A percentile compares a stretch with the other conserved stretches of the same genome.
phyloP scores from a whole-genome alignment of 2,329 filamentous ascomycete species.

The Corynespora cassiicola region DNA sequence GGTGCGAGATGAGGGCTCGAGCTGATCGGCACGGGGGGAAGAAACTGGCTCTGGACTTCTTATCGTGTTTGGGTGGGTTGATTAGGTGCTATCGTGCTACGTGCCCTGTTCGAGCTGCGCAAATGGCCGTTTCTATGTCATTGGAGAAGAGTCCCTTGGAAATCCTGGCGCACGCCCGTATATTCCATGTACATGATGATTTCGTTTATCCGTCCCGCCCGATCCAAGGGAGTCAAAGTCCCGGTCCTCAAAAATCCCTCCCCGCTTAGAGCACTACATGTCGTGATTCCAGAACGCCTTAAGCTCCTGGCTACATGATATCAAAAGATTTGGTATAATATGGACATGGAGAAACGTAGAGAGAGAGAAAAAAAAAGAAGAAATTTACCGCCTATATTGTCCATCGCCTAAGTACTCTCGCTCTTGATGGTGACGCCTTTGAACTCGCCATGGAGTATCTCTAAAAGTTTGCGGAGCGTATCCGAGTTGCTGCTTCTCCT shows the following conservation, averaged over 20 bases:
- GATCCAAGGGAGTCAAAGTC: constrained; percentile 12
- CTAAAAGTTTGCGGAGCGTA: constrained; percentile 45
- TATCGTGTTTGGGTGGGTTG: too few species aligned
- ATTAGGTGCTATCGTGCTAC: too few species aligned
- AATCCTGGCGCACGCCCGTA: constrained; percentile 2
- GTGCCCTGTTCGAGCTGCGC: too few species aligned
- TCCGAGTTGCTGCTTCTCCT: constrained; percentile 40
- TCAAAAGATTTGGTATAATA: constrained; percentile 10
- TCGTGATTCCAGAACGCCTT: constrained; percentile 15
- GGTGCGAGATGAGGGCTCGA: too few species aligned
- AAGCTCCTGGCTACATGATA: constrained; percentile 19
- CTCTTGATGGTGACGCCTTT: constrained; percentile 33
- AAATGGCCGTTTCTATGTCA: too few species aligned
- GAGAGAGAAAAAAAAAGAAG: constrained; percentile 15
- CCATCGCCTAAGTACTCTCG: constrained; percentile 15
- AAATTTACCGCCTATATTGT: constrained; percentile 7
- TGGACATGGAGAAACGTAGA: constrained; percentile 14
- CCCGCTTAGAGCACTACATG: constrained; percentile 7
- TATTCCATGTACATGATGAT: not conserved
- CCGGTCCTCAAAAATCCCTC: constrained; percentile 8
- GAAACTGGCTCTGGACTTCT: too few species aligned
- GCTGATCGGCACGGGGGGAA: too few species aligned
- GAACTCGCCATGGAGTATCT: constrained; percentile 47
- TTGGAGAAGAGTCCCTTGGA: constrained; percentile 3
- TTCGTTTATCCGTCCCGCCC: constrained; percentile 2